phyloP scores from a whole-genome alignment of 192 early-diverging fungal genomes.

The Mortierella hygrophila region DNA sequence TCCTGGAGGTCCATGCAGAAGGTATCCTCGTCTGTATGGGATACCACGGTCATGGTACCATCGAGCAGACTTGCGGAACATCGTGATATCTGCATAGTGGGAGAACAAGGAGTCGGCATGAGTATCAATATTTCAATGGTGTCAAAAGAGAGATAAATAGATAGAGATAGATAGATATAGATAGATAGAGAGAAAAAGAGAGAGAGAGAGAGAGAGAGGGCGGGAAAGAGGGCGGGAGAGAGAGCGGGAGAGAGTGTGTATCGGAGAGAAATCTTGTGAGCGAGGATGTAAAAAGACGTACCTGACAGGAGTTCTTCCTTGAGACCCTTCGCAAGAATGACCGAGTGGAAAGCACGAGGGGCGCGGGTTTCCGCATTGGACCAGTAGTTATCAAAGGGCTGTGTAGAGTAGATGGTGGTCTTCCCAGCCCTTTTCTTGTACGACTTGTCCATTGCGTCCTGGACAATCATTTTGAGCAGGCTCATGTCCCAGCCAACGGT shows the following conservation, averaged over 20 bases:
- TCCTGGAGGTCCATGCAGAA: conserved; percentile 66
- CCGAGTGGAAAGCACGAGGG: conserved; percentile 59
- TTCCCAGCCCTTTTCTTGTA: conserved; percentile 57
- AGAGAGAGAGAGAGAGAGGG: neutral
- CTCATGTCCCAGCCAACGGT: conserved; percentile 49
- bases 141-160: too few relatives aligned
- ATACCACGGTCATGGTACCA: conserved; percentile 66
- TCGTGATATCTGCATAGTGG: conserved; percentile 54
- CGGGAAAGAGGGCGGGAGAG: too few relatives aligned
- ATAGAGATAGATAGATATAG: too few relatives aligned
- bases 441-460: conserved; percentile 51
- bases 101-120: neutral
- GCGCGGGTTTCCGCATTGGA: conserved; percentile 42
- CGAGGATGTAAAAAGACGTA: conserved; percentile 6
- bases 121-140: neutral
- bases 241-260: too few relatives aligned
- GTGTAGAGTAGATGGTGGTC: conserved; percentile 53
- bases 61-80: conserved; percentile 56
- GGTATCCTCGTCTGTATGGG: conserved; percentile 65
- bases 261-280: neutral
- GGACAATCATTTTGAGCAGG: conserved; percentile 37
- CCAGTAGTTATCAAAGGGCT: conserved; percentile 54
- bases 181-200: neutral
- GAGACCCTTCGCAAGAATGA: conserved; percentile 60
- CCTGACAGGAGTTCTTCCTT: conserved; percentile 59